Evolutionary conservation across 257 asterid genomes (phyloP).

Genomic region (Handroanthus guayacan): DNA sequence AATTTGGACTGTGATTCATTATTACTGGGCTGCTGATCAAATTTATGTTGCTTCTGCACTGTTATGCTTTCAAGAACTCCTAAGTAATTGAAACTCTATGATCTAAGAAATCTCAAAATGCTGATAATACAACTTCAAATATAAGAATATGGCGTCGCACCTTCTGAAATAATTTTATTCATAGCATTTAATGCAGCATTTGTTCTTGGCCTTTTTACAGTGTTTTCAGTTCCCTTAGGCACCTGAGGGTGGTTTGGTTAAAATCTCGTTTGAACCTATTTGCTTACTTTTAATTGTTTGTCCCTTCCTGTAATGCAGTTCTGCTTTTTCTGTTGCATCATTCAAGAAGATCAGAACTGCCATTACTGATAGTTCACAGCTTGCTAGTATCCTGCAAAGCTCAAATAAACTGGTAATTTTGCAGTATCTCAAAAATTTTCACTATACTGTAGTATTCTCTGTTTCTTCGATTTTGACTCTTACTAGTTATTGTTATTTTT

Average conservation of each 20-base stretch:
- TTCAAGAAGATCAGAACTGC: slow-evolving; percentile 81
- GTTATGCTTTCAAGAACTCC: background rate
- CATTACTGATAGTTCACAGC: slow-evolving; percentile 61
- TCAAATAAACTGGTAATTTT: slow-evolving; percentile 68
- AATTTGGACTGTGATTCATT: slow-evolving; percentile 15
- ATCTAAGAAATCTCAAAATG: background rate
- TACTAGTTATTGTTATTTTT: slow-evolving; percentile 22
- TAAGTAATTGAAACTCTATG: background rate
- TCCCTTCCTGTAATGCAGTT: slow-evolving; percentile 50
- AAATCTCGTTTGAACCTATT: background rate
- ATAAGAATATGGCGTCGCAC: background rate
- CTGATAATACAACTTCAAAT: background rate
- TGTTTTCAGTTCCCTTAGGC: background rate
- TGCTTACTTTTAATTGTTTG: slow-evolving; percentile 18
- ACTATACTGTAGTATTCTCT: background rate
- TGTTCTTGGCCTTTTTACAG: background rate
- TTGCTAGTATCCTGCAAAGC: slow-evolving; percentile 66
- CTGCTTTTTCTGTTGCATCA: slow-evolving; percentile 80
- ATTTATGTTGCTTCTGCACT: background rate
- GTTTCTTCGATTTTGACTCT: slow-evolving; percentile 20
- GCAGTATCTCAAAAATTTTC: background rate
- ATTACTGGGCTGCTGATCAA: slow-evolving; percentile 3
- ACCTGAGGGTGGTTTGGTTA: background rate
- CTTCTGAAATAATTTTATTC: background rate
- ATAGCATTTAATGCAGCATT: background rate